Evolutionary conservation across 164 flowering plant species (phyloP).

Genomic region (Tinospora cordifolia): DNA sequence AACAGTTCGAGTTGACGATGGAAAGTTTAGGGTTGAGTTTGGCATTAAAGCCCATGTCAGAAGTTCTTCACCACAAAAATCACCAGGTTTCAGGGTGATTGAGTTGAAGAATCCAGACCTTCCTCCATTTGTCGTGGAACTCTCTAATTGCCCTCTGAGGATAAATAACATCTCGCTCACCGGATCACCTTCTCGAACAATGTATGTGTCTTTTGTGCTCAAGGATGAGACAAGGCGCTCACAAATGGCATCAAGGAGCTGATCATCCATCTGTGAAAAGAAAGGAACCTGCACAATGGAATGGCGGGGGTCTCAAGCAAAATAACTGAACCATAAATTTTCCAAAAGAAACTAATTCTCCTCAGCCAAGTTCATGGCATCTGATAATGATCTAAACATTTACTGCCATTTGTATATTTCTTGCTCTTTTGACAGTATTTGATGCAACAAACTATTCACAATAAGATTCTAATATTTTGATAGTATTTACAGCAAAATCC

Average conservation of each 20-base stretch:
- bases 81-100: conserved; percentile 54
- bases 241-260: conserved; percentile 67
- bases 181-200: conserved; percentile 70
- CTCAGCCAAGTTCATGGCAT: background rate
- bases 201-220: conserved; percentile 50
- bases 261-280: conserved; percentile 72
- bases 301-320: background rate
- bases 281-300: conserved; percentile 41
- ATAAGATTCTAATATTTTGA: too few relatives aligned
- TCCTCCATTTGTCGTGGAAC: conserved; percentile 70
- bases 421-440: too few relatives aligned
- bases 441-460: too few relatives aligned
- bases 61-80: conserved; percentile 81
- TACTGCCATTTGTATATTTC: background rate
- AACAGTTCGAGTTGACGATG: conserved; percentile 64
- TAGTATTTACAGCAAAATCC: background rate
- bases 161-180: conserved; percentile 84
- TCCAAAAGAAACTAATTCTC: background rate
- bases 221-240: conserved; percentile 67
- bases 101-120: conserved; percentile 68
- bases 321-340: background rate
- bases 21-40: conserved; percentile 43
- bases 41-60: conserved; percentile 86
- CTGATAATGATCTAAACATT: background rate
- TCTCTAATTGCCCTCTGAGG: conserved; percentile 52